Evolutionary conservation across 805 yeast genomes (phyloP).

Genomic region (Candida chilensis): DNA sequence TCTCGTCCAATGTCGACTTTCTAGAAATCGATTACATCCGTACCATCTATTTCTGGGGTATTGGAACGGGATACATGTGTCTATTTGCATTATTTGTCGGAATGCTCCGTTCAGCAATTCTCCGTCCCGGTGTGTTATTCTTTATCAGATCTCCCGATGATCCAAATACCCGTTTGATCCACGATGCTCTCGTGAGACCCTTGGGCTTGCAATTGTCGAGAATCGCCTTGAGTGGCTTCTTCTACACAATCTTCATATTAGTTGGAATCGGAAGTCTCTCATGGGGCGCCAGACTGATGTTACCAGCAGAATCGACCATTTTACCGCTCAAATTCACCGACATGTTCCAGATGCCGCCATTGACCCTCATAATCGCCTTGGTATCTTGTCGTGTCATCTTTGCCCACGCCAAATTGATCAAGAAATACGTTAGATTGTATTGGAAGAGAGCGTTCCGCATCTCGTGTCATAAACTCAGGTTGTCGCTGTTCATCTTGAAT

Average conservation of each 20-base stretch:
- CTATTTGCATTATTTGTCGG: constrained; percentile 80
- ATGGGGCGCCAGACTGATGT: no score
- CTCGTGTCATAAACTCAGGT: constrained; percentile 47
- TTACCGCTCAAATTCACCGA: constrained; percentile 15
- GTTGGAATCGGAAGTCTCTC: constrained; percentile 83
- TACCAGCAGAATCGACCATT: constrained; percentile 33
- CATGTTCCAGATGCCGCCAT: constrained; percentile 3
- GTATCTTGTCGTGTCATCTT: constrained; percentile 2
- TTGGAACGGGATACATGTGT: constrained; percentile 84
- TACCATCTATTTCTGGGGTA: constrained; percentile 41
- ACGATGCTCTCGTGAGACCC: constrained; percentile 79
- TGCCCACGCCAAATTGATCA: not conserved
- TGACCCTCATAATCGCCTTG: constrained; percentile 2
- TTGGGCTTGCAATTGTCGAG: constrained; percentile 64
- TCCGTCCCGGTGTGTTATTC: constrained; percentile 84
- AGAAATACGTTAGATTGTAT: constrained; percentile 30
- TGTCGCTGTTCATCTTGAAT: constrained; percentile 76
- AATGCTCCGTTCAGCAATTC: constrained; percentile 61
- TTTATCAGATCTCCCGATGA: constrained; percentile 94
- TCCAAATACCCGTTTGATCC: constrained; percentile 77
- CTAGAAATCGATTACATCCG: constrained; percentile 15
- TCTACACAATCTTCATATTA: constrained; percentile 65
- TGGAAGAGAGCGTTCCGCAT: constrained; percentile 57
- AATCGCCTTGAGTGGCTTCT: constrained; percentile 61
- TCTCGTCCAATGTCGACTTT: no score